Percentiles rank a stretch among this genome's conserved stretches.
Evolutionary conservation across 2,329 filamentous ascomycete genomes (phyloP).

Genomic region (Aaosphaeria arxii): DNA sequence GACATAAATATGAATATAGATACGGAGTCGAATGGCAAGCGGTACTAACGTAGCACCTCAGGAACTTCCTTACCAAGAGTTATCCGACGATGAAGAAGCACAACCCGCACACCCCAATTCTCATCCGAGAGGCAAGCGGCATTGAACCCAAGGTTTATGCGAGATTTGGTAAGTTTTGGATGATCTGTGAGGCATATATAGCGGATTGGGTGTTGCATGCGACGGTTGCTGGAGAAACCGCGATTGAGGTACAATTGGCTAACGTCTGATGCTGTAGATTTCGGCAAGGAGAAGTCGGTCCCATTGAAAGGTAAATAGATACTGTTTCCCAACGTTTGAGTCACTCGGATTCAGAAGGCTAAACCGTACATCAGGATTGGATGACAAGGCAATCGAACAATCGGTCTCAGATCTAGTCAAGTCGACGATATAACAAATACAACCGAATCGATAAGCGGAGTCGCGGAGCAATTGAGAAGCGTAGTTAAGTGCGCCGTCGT

Average conservation of each 20-base stretch:
- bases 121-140: conserved; percentile 88
- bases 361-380: conserved; percentile 50
- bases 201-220: too few relatives aligned
- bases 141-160: conserved; percentile 85
- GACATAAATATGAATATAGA: not conserved
- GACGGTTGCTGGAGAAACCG: too few relatives aligned
- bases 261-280: conserved; percentile 45
- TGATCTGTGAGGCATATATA: too few relatives aligned
- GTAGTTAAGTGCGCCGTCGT: too few relatives aligned
- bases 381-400: conserved; percentile 69
- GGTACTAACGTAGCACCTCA: conserved; percentile 39
- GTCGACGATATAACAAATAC: conserved; percentile 14
- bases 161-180: conserved; percentile 70
- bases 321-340: not conserved
- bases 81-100: conserved; percentile 99
- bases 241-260: conserved; percentile 1
- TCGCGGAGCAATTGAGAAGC: not conserved
- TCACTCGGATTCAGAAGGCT: not conserved
- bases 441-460: not conserved
- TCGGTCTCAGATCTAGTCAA: conserved; percentile 64
- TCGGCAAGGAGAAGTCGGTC: conserved; percentile 66
- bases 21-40: not conserved
- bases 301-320: conserved; percentile 54
- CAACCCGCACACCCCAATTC: conserved; percentile 90
- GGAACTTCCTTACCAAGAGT: conserved; percentile 83